These are phyloP conservation scores for Penicillium sclerotiorum DNA, from an alignment of 2,329 filamentous ascomycete genomes.

Conservation along the genomic window DNA sequence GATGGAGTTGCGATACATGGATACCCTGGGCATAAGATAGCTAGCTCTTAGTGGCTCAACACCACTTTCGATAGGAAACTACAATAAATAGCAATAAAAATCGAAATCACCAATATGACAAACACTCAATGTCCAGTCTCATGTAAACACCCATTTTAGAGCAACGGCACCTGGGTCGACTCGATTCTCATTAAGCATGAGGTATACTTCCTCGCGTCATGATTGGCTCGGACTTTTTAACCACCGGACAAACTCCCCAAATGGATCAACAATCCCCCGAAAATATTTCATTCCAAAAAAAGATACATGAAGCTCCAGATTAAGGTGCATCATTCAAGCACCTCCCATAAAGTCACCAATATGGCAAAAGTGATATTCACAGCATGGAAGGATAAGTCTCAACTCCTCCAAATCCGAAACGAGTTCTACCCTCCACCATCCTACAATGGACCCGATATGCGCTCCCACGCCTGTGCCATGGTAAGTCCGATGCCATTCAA, in stretches of 20 bases:
- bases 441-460: conserved; percentile 40
- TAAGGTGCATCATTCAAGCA: not conserved
- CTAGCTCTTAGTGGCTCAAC: conserved; percentile 7
- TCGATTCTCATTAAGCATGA: too few species aligned
- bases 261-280: conserved; percentile 25
- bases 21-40: conserved; percentile 10
- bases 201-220: not conserved
- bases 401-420: conserved; percentile 40
- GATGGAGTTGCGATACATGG: conserved; percentile 27
- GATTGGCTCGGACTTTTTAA: conserved; percentile 13
- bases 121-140: too few species aligned
- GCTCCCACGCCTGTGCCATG: conserved; percentile 41
- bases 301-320: not conserved
- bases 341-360: not conserved
- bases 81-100: conserved; percentile 7
- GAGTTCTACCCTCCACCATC: conserved; percentile 43
- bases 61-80: conserved; percentile 1
- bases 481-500: conserved; percentile 29
- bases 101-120: too few species aligned
- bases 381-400: conserved; percentile 43
- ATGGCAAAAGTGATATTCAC: conserved; percentile 48
- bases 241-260: conserved; percentile 17
- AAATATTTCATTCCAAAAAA: conserved; percentile 20
- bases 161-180: too few species aligned
- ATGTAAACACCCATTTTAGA: too few species aligned